These are phyloP conservation scores for Cystobasidium onofrii DNA, from an alignment of 768 basidiomycete genomes.

Conservation along the genomic window DNA sequence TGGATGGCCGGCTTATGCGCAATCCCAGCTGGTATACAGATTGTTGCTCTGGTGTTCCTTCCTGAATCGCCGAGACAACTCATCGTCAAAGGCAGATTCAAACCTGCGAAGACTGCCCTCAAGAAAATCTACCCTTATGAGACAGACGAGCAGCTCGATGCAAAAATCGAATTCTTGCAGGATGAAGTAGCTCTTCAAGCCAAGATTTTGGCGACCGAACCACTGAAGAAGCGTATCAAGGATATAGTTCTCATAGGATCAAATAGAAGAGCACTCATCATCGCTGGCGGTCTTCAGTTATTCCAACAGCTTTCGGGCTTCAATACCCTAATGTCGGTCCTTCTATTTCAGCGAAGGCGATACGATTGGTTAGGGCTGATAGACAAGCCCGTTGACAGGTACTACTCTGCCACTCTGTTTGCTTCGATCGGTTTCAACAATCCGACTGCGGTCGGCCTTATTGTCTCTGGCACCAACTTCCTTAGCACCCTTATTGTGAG, in stretches of 20 bases:
- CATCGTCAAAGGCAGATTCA: conserved; percentile 54
- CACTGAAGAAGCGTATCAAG: conserved; percentile 3
- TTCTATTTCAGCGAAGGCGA: neutral
- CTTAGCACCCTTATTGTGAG: conserved; percentile 62
- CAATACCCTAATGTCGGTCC: conserved; percentile 57
- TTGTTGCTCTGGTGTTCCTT: conserved; percentile 56
- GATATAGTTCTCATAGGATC: conserved; percentile 27
- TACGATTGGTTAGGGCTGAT: neutral
- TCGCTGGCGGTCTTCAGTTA: conserved; percentile 71
- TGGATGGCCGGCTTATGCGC: conserved; percentile 76
- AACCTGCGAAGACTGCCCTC: conserved; percentile 54
- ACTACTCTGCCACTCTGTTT: conserved; percentile 67
- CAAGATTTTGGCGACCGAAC: conserved; percentile 47
- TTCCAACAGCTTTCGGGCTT: conserved; percentile 78
- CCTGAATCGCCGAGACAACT: conserved; percentile 73
- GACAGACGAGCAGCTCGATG: conserved; percentile 57
- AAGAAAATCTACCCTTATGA: conserved; percentile 63
- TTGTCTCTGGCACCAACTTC: conserved; percentile 70
- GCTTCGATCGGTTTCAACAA: conserved; percentile 72
- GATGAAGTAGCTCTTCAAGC: conserved; percentile 58
- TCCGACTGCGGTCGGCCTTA: conserved; percentile 69
- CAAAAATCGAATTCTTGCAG: conserved; percentile 59
- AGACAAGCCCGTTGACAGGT: neutral
- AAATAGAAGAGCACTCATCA: conserved; percentile 48
- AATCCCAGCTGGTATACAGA: conserved; percentile 60